Conservation (phyloP, 1,284 basidiomycete species). For the Moniliella sp. region DNA sequence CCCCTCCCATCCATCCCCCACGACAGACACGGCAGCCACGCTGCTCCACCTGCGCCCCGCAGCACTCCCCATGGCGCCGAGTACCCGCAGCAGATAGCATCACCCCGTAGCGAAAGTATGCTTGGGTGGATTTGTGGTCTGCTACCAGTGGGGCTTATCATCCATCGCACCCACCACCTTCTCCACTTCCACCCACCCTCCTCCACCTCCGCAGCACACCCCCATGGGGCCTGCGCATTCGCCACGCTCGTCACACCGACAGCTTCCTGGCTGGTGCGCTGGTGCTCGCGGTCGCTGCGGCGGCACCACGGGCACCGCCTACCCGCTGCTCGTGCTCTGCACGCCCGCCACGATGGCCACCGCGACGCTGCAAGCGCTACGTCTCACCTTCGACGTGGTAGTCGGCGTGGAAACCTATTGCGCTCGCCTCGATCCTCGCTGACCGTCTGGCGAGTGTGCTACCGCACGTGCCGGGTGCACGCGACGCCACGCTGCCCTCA, state of each 20-base stretch:
- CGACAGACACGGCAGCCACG: no score
- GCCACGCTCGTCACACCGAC: conserved; percentile 66
- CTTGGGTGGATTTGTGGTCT: no score
- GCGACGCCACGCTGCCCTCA: neutral
- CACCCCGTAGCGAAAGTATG: no score
- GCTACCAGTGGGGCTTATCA: no score
- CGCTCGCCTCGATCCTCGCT: conserved; percentile 8
- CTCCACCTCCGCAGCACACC: no score
- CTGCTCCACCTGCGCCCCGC: no score
- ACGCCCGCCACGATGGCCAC: conserved; percentile 79
- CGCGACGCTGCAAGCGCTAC: conserved; percentile 56
- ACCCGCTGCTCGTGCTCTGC: conserved; percentile 64
- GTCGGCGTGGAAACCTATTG: conserved; percentile 52
- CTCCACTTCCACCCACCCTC: no score
- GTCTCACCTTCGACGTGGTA: conserved; percentile 60
- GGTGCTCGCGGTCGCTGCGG: conserved; percentile 49
- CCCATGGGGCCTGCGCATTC: no score
- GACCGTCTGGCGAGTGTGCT: conserved; percentile 2
- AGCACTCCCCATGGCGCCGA: no score
- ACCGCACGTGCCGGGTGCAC: neutral
- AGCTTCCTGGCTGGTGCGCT: conserved; percentile 78
- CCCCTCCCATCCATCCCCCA: no score
- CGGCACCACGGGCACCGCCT: conserved; percentile 9
- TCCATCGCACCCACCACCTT: no score
- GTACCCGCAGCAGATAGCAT: no score